Percentiles rank a stretch among this genome's conserved stretches.
These are phyloP conservation scores for Cyamopsis tetragonoloba DNA, from an alignment of 306 rosid species.

Conservation along the genomic window DNA sequence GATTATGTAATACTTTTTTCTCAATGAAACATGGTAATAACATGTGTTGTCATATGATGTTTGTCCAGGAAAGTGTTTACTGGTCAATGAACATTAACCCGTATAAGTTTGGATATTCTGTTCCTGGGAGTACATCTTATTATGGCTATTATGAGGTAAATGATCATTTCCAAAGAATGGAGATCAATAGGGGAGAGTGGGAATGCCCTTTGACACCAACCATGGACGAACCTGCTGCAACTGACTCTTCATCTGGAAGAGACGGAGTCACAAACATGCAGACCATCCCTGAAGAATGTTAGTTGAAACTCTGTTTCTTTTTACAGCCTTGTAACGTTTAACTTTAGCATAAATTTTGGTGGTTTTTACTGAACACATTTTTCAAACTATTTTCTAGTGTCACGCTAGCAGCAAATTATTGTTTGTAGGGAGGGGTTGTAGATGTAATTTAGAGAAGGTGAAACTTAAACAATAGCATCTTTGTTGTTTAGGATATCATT, in stretches of 20 bases:
- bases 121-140: slow-evolving; percentile 60
- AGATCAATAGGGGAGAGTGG: slow-evolving; percentile 64
- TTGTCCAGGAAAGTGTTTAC: slow-evolving; percentile 64
- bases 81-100: slow-evolving; percentile 90
- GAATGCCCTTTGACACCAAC: slow-evolving; percentile 50
- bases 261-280: slow-evolving; percentile 51
- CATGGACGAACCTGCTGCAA: slow-evolving; percentile 46
- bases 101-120: slow-evolving; percentile 68
- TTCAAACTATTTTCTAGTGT: no score
- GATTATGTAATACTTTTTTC: no score
- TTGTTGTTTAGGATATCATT: not conserved
- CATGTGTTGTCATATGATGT: slow-evolving; percentile 8
- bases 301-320: slow-evolving; percentile 37
- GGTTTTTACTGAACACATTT: not conserved
- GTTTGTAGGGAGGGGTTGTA: not conserved
- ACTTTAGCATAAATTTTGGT: no score
- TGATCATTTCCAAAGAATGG: slow-evolving; percentile 68
- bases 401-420: slow-evolving; percentile 18
- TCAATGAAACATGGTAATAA: no score
- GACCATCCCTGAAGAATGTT: slow-evolving; percentile 76
- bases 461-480: no score
- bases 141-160: slow-evolving; percentile 61
- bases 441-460: no score
- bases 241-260: slow-evolving; percentile 51
- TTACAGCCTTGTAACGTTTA: no score